These are phyloP conservation scores for Termitomyces sp. DNA, from an alignment of 768 basidiomycete species.

Conservation along the genomic window DNA sequence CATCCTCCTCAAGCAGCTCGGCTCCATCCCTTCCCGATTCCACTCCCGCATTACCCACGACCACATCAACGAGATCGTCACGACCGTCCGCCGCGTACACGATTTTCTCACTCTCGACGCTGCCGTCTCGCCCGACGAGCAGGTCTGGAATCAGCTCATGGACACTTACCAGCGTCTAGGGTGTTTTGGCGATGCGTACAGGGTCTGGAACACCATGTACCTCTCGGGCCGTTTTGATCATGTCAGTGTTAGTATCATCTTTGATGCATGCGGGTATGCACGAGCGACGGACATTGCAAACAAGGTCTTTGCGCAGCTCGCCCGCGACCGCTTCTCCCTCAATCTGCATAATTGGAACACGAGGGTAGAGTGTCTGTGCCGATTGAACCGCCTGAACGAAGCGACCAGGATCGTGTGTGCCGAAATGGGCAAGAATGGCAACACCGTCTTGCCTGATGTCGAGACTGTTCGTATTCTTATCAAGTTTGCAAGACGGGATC, in stretches of 20 bases:
- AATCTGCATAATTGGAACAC: slow-evolving; percentile 74
- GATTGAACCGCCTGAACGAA: slow-evolving; percentile 57
- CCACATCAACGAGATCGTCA: slow-evolving; percentile 30
- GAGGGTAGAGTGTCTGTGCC: slow-evolving; percentile 83
- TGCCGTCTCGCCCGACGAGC: slow-evolving; percentile 61
- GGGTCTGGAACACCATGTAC: slow-evolving; percentile 76
- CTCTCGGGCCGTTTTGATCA: slow-evolving; percentile 52
- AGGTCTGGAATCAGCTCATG: slow-evolving; percentile 82
- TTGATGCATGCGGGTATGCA: slow-evolving; percentile 77
- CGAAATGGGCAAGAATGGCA: slow-evolving; percentile 50
- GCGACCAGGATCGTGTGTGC: slow-evolving; percentile 59
- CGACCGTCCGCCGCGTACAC: slow-evolving; percentile 60
- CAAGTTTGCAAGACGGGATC: slow-evolving; percentile 41
- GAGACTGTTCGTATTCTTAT: slow-evolving; percentile 48
- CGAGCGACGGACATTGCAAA: slow-evolving; percentile 44
- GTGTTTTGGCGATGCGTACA: slow-evolving; percentile 63
- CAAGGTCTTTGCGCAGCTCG: slow-evolving; percentile 49
- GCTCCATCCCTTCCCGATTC: slow-evolving; percentile 32
- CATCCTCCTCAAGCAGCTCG: slow-evolving; percentile 55
- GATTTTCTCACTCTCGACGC: slow-evolving; percentile 75
- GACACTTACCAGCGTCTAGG: slow-evolving; percentile 80
- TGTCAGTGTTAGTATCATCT: slow-evolving; percentile 70
- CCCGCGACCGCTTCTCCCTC: slow-evolving; percentile 41
- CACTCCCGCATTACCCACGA: slow-evolving; percentile 12
- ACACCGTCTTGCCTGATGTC: slow-evolving; percentile 39